Base-by-base conservation (phyloP, 352 stramenopile species). In the Globisporangium splendens region DNA sequence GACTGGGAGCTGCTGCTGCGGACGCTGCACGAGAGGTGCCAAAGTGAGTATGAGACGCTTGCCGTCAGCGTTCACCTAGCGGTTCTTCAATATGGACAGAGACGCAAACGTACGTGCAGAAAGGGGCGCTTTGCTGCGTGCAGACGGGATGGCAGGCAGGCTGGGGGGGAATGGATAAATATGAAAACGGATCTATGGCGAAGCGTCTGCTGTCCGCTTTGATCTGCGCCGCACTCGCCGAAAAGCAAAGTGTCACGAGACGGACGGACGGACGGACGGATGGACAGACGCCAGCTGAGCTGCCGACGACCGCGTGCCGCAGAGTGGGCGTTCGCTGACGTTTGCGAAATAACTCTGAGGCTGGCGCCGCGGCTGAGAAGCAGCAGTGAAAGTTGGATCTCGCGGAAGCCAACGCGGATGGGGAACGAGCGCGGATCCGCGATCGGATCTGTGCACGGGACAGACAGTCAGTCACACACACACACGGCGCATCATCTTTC, bases 171-270 rank as follows among this genome's bases (percentile, higher is more conserved):
- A 43, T 22, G 20, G 3, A 14, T 44, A 24, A 21, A 51, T n/a
- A n/a, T n/a, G n/a, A n/a, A n/a, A n/a, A n/a, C n/a, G n/a, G n/a
- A n/a, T n/a, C n/a, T n/a, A n/a, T n/a, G n/a, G n/a, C n/a, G n/a
- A n/a, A n/a, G n/a, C n/a, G n/a, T n/a, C n/a, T n/a, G n/a, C n/a
- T n/a, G n/a, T n/a, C n/a, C 24, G 22, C 20, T 22, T 50, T 50
- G 52, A 12, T 50, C 41, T 65, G 59, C 35, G 59, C 22, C n/a
- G 12, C 44, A 38, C 22, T 56, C 35, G 59, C 59, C 59, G 59
- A 65, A 65, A 56, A 55, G 51, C 50, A 65, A 65, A 65, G 59
- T 65, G 41, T 22, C 28, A 31, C 41, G 41, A 43, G 31, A 3
- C 20, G 51, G 21, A 50, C 21, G 51, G 51, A 57, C 38, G 21